A percentile compares a stretch with the other conserved stretches of the same genome.
Conservation (phyloP, 352 stramenopile species). For the Pythium sp. region DNA sequence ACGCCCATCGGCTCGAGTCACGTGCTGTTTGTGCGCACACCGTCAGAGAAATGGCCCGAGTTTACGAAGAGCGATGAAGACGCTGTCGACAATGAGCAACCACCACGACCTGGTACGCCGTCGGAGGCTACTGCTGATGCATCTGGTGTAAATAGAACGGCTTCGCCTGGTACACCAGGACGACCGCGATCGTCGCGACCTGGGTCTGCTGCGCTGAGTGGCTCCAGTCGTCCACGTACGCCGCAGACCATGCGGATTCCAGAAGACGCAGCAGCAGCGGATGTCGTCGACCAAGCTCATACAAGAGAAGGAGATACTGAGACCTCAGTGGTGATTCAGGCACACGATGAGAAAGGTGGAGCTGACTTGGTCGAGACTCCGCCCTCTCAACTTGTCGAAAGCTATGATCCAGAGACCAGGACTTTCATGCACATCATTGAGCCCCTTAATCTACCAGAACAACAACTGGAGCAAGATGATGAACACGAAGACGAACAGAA, state of each 20-base stretch:
- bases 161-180: background rate
- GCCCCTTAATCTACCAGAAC: background rate
- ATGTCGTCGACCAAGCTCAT: background rate
- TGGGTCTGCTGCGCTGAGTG: slow-evolving; percentile 4
- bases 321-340: background rate
- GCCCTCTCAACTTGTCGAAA: slow-evolving; percentile 10
- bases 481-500: background rate
- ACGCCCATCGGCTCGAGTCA: slow-evolving; percentile 42
- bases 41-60: slow-evolving; percentile 26
- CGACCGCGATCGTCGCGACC: background rate
- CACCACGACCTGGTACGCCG: background rate
- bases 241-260: background rate
- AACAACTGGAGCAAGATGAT: background rate
- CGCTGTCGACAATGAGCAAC: background rate
- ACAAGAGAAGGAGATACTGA: background rate
- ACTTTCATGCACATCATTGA: slow-evolving; percentile 10
- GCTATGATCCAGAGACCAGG: slow-evolving; percentile 14
- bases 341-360: background rate
- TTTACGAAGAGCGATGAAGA: background rate
- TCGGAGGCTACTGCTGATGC: background rate
- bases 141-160: background rate
- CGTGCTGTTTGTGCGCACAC: slow-evolving; percentile 38
- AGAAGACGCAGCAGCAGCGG: background rate
- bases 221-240: background rate
- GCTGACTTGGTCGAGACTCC: background rate